Conservation (phyloP, 495 filamentous ascomycete species). For the Podospora anserina region DNA sequence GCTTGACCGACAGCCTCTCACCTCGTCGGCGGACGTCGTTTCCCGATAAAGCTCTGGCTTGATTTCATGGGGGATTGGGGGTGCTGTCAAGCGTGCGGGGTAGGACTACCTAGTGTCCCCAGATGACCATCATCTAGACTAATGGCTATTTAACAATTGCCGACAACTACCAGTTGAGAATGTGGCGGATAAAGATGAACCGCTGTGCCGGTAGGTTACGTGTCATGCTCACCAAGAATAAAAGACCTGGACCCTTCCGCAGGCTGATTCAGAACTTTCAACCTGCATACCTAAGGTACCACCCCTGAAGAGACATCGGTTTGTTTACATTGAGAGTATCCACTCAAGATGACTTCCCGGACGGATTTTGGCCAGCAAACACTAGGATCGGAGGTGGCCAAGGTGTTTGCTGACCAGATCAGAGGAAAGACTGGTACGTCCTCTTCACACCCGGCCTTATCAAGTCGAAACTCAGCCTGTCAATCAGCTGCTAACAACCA, state of each 20-base stretch:
- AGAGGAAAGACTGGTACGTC: slow-evolving; percentile 37
- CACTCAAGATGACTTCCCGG: slow-evolving; percentile 37
- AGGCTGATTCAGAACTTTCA: not conserved
- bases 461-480: not conserved
- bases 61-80: not conserved
- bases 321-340: not conserved
- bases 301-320: not conserved
- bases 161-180: not conserved
- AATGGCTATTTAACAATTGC: not conserved
- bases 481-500: slow-evolving; percentile 1
- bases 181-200: not conserved
- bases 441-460: not conserved
- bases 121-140: not conserved
- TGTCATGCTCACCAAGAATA: not conserved
- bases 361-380: slow-evolving; percentile 44
- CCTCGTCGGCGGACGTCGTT: not conserved
- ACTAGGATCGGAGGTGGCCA: slow-evolving; percentile 43
- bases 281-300: not conserved
- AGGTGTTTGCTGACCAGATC: slow-evolving; percentile 40
- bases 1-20: not conserved
- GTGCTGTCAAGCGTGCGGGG: not conserved
- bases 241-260: not conserved
- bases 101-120: not conserved
- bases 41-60: not conserved
- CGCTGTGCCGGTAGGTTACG: not conserved